Evolutionary conservation across 177 flowering plant species (phyloP), one percentile per base, ranked within the genome.

Genomic region (Tripterygium wilfordii): DNA sequence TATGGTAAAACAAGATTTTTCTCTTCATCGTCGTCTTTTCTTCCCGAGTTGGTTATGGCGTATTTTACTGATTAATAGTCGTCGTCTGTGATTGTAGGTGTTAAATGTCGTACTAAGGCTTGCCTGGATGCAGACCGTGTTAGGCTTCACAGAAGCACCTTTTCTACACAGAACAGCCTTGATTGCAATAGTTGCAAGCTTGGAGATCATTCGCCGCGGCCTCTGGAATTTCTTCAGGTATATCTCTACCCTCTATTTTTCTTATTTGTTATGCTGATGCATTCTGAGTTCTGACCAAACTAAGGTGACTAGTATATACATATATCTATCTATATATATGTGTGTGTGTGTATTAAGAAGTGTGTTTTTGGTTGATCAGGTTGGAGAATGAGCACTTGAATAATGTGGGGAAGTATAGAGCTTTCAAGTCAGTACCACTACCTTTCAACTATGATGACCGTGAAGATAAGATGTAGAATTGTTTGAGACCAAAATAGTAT

Each of bases 191-290:
- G 57, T 73, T 32, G 81, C 79, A 9, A 31, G 69, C 51, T 48
- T 79, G 25, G 85, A 79, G 65, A 79, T 79, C 53, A 37, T 79
- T 48, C 79, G 85, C 25, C 77, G 85, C 18, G 82, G 85, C 42
- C 56, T 79, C 2, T 79, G 85, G 85, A 79, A 74, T 36, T 79
- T 79, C 39, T 79, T 78, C 74, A 69, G 80, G 83, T 75, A 60
- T 24, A 12, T n/a, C n/a, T 17, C 10, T 7, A 12, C 26, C 10
- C 10, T 14, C 8, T 31, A 26, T 24, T 4, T 30, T 47, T 36
- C 14, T 49, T 40, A n/a, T n/a, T n/a, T n/a, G n/a, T n/a, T n/a
- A n/a, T n/a, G n/a, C n/a, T n/a, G n/a, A n/a, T n/a, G n/a, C n/a
- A n/a, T n/a, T n/a, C n/a, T n/a, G n/a, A n/a, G n/a, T n/a, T n/a